These are phyloP conservation scores for Gaertneriomyces sp. DNA, from an alignment of 192 early-diverging fungal genomes.

Conservation along the genomic window DNA sequence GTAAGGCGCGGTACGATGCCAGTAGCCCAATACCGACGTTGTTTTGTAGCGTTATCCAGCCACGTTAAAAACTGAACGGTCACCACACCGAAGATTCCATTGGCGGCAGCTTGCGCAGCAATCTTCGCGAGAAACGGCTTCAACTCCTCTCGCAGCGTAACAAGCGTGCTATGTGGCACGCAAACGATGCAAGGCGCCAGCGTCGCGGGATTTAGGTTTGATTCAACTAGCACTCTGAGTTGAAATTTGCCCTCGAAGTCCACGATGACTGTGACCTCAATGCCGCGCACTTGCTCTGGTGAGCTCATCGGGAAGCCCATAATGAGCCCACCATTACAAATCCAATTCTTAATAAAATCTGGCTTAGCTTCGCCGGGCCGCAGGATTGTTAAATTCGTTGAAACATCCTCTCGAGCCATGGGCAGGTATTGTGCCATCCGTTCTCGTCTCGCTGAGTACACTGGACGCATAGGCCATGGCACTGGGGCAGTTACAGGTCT, in stretches of 20 bases:
- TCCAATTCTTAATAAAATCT: constrained; percentile 11
- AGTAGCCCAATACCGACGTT: constrained; percentile 10
- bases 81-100: constrained; percentile 12
- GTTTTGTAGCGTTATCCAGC: not conserved
- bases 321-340: constrained; percentile 10
- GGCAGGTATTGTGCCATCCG: constrained; percentile 16
- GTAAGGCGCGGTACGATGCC: constrained; percentile 18
- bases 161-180: not conserved
- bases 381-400: constrained; percentile 1
- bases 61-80: constrained; percentile 17
- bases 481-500: no score
- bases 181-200: no score
- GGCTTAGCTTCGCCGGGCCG: constrained; percentile 4
- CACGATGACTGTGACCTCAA: constrained; percentile 21
- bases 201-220: no score
- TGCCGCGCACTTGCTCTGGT: not conserved
- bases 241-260: constrained; percentile 11
- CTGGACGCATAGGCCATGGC: constrained; percentile 2
- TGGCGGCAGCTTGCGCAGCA: not conserved
- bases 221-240: no score
- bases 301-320: constrained; percentile 14
- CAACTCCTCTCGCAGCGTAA: constrained; percentile 9
- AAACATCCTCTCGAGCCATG: constrained; percentile 15
- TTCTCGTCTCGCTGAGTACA: constrained; percentile 8
- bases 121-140: constrained; percentile 5